Conservation (phyloP, 2,329 filamentous ascomycete species). For the Calonectria hawksworthii region DNA sequence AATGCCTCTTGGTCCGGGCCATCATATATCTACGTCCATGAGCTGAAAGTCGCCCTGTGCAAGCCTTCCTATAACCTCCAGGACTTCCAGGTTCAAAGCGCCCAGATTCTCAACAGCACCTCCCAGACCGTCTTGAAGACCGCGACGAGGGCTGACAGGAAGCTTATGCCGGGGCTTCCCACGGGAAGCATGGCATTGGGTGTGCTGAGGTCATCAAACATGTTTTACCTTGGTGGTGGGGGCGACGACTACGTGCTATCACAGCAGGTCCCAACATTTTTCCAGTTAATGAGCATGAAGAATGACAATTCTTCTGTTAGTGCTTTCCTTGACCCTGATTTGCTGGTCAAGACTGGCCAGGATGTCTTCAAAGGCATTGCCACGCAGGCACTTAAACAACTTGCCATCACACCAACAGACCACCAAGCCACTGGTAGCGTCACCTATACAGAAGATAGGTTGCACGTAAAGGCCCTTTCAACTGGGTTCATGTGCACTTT, state of each 20-base stretch:
- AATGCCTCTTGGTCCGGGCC: conserved; percentile 25
- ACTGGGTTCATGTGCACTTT: conserved; percentile 33
- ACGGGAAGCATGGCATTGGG: conserved; percentile 32
- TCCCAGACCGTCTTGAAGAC: conserved; percentile 19
- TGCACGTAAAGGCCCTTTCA: conserved; percentile 33
- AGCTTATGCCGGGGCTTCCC: conserved; percentile 28
- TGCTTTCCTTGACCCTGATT: conserved; percentile 30
- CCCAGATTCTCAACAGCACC: conserved; percentile 29
- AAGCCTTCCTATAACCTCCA: conserved; percentile 38
- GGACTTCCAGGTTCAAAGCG: conserved; percentile 25
- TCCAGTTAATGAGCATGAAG: conserved; percentile 45
- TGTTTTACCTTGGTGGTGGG: conserved; percentile 35
- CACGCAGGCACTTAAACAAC: conserved; percentile 27
- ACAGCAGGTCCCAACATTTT: conserved; percentile 41
- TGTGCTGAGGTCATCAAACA: conserved; percentile 22
- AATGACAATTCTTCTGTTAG: conserved; percentile 24
- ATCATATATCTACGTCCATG: conserved; percentile 34
- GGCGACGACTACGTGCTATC: conserved; percentile 38
- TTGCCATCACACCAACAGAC: conserved; percentile 30
- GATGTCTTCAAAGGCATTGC: conserved; percentile 35
- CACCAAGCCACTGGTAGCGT: conserved; percentile 22
- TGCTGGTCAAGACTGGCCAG: conserved; percentile 29
- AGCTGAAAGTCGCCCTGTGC: conserved; percentile 38
- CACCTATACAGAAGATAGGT: conserved; percentile 29
- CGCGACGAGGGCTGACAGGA: background rate